Conservation (phyloP, 78 protist genomes). For the Acrasis kona region DNA sequence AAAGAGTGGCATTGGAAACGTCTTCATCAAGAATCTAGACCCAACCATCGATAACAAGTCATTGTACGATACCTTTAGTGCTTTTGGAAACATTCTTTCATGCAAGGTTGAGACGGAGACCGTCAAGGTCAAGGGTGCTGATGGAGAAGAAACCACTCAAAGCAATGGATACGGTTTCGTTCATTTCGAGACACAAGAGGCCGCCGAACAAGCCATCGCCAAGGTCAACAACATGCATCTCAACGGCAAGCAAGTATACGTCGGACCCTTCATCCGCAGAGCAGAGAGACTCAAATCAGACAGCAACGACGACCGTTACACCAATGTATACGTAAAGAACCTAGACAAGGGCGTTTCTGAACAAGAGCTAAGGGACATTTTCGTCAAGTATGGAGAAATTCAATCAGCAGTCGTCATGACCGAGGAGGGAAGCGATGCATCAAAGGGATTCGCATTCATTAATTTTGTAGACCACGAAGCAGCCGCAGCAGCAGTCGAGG, state of each 20-base stretch:
- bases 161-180: conserved; percentile 90
- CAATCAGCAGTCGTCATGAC: conserved; percentile 57
- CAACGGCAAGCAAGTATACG: conserved; percentile 69
- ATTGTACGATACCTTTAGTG: conserved; percentile 78
- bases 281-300: conserved; percentile 41
- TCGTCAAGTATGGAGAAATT: conserved; percentile 65
- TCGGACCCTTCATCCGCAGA: conserved; percentile 69
- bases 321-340: conserved; percentile 90
- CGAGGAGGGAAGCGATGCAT: conserved; percentile 58
- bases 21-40: conserved; percentile 93
- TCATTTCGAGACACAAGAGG: conserved; percentile 83
- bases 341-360: conserved; percentile 40
- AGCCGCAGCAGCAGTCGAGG: conserved; percentile 73
- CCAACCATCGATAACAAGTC: conserved; percentile 72
- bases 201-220: conserved; percentile 77
- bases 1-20: conserved; percentile 89
- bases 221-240: conserved; percentile 85
- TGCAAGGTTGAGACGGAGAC: conserved; percentile 45
- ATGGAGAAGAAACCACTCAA: conserved; percentile 37
- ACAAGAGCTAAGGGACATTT: conserved; percentile 48
- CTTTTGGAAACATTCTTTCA: conserved; percentile 63
- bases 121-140: conserved; percentile 19
- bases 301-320: conserved; percentile 36
- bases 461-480: conserved; percentile 75
- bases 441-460: conserved; percentile 88